A percentile compares a stretch with the other conserved stretches of the same genome.
phyloP scores from a whole-genome alignment of 1,139 yeast species.

The Candida sanyaensis region DNA sequence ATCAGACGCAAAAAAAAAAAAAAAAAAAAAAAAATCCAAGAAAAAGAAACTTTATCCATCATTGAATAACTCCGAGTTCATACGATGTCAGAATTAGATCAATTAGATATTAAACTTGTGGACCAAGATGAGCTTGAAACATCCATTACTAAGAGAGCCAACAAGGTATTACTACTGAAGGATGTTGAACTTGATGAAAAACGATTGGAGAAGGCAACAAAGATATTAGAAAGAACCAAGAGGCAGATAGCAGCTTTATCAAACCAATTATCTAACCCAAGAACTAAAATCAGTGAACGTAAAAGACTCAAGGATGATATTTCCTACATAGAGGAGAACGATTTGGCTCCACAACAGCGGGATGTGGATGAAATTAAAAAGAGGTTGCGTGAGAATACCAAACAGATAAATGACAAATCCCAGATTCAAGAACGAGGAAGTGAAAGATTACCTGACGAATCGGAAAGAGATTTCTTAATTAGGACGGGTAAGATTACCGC shows the following conservation, averaged over 20 bases:
- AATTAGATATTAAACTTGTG: slow-evolving; percentile 46
- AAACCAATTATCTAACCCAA: slow-evolving; percentile 50
- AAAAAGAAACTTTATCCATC: not conserved
- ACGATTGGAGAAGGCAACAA: slow-evolving; percentile 65
- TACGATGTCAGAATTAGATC: slow-evolving; percentile 6
- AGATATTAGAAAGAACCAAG: slow-evolving; percentile 43
- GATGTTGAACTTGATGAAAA: slow-evolving; percentile 75
- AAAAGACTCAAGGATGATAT: slow-evolving; percentile 59
- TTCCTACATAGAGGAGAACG: slow-evolving; percentile 49
- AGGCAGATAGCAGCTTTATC: slow-evolving; percentile 49
- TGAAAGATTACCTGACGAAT: slow-evolving; percentile 59
- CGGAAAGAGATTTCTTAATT: slow-evolving; percentile 75
- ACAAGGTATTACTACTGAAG: slow-evolving; percentile 55
- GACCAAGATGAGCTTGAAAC: slow-evolving; percentile 79
- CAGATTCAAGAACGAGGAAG: slow-evolving; percentile 16
- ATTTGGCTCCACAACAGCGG: slow-evolving; percentile 50
- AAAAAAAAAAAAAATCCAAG: not conserved
- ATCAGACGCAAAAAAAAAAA: not conserved
- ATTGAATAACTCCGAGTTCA: not conserved
- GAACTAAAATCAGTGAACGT: slow-evolving; percentile 68
- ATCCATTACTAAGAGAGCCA: slow-evolving; percentile 70
- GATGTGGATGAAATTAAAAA: slow-evolving; percentile 69
- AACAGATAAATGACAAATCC: slow-evolving; percentile 5
- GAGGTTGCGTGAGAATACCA: slow-evolving; percentile 42
- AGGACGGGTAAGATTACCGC: slow-evolving; percentile 95